phyloP scores from a whole-genome alignment of 495 filamentous ascomycete genomes.

The Tuber brumale region DNA sequence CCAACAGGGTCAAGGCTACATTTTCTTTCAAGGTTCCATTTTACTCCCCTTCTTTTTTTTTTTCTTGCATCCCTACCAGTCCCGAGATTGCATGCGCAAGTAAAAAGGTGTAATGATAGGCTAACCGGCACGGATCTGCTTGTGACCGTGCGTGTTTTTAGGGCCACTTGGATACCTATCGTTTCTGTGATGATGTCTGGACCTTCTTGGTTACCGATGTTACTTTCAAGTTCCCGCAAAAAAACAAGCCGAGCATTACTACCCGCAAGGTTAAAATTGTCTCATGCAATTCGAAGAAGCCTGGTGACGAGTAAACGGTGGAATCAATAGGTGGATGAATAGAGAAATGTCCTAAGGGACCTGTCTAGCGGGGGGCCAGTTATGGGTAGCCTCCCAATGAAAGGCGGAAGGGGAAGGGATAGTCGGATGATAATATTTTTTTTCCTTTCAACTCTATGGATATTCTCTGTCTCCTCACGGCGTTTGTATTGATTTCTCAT shows the following conservation, averaged over 20 bases:
- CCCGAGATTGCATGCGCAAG: not conserved
- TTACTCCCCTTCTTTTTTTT: not conserved
- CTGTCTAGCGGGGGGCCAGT: no score
- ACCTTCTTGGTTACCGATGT: conserved; percentile 98
- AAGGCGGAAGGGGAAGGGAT: not conserved
- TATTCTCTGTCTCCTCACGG: not conserved
- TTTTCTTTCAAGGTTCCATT: conserved; percentile 85
- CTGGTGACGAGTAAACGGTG: conserved; percentile 56
- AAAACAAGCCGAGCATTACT: conserved; percentile 48
- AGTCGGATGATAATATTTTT: not conserved
- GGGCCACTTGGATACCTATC: conserved; percentile 98
- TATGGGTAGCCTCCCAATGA: not conserved
- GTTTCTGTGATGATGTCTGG: conserved; percentile 99
- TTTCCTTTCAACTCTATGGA: not conserved
- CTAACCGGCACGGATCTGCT: conserved; percentile 9
- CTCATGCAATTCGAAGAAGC: conserved; percentile 81
- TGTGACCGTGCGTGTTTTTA: conserved; percentile 43
- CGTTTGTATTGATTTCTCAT: not conserved
- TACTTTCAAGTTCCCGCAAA: conserved; percentile 89
- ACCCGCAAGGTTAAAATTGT: conserved; percentile 94
- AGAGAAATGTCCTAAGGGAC: not conserved
- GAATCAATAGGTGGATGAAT: not conserved
- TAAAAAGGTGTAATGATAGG: conserved; percentile 6
- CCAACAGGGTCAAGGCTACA: conserved; percentile 81
- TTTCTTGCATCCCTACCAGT: not conserved